These are phyloP conservation scores for Mucor piriformis DNA, from an alignment of 371 early-diverging fungal species.

Conservation along the genomic window DNA sequence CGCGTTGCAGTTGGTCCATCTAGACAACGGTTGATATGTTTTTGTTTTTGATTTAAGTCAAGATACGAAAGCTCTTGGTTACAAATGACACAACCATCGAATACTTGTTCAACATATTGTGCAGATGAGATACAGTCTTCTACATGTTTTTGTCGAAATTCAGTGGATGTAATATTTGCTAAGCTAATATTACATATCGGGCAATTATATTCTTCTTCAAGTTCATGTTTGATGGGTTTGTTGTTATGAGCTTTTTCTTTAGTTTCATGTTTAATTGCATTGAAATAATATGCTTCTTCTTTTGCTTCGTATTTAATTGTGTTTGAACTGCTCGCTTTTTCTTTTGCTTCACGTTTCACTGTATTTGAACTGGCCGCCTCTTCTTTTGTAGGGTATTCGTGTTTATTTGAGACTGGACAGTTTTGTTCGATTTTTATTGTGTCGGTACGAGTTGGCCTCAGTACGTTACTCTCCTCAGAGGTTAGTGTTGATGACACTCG, in stretches of 20 bases:
- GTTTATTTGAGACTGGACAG: too few relatives aligned
- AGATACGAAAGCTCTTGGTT: slow-evolving; percentile 27
- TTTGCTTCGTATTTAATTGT: too few relatives aligned
- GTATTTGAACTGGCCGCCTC: too few relatives aligned
- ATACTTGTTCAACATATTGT: slow-evolving; percentile 15
- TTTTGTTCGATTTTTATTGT: too few relatives aligned
- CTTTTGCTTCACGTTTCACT: too few relatives aligned
- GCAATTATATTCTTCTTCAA: slow-evolving; percentile 22
- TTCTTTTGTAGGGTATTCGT: too few relatives aligned
- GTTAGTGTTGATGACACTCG: too few relatives aligned
- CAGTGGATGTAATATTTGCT: slow-evolving; percentile 20
- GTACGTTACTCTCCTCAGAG: too few relatives aligned
- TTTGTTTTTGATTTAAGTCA: slow-evolving; percentile 14
- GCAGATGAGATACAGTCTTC: slow-evolving; percentile 24
- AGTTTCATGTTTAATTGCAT: too few relatives aligned
- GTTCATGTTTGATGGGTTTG: background rate
- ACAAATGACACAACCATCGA: slow-evolving; percentile 38
- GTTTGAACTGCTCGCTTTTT: too few relatives aligned
- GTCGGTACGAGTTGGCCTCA: too few relatives aligned
- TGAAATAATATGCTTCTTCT: too few relatives aligned
- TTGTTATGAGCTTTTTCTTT: background rate
- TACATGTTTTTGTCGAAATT: slow-evolving; percentile 36
- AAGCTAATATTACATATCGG: slow-evolving; percentile 33
- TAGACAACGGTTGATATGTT: slow-evolving; percentile 17
- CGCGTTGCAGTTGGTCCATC: slow-evolving; percentile 28